phyloP scores from a whole-genome alignment of 2,329 filamentous ascomycete genomes.

The Tolypocladium amazonense region DNA sequence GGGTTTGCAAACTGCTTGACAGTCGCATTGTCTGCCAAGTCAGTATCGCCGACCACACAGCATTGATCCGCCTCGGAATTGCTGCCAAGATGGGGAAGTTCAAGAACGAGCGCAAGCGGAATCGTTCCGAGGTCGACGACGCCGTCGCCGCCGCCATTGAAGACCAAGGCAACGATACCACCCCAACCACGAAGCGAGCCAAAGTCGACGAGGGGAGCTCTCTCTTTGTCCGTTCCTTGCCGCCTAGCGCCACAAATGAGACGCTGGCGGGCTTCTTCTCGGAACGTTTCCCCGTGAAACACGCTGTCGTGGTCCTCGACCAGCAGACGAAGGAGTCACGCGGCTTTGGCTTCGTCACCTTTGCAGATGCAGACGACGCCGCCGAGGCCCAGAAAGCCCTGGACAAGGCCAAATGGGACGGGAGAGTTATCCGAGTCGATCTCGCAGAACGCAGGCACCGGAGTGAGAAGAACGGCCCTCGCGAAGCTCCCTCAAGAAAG shows the following conservation, averaged over 20 bases:
- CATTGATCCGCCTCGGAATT: not conserved
- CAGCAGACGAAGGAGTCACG: slow-evolving; percentile 76
- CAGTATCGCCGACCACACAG: not conserved
- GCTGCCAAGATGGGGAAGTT: slow-evolving; percentile 15
- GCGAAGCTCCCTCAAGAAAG: slow-evolving; percentile 31
- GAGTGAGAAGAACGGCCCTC: slow-evolving; percentile 35
- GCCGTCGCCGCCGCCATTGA: slow-evolving; percentile 16
- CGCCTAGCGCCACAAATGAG: slow-evolving; percentile 68
- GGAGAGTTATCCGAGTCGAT: slow-evolving; percentile 75
- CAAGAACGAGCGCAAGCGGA: slow-evolving; percentile 24
- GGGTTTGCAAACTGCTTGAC: not conserved
- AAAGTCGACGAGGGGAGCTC: slow-evolving; percentile 54
- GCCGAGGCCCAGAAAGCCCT: slow-evolving; percentile 70
- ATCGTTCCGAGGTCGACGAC: slow-evolving; percentile 21
- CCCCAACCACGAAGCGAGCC: slow-evolving; percentile 39
- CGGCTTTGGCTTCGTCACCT: slow-evolving; percentile 94
- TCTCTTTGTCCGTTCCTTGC: slow-evolving; percentile 85
- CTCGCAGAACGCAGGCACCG: slow-evolving; percentile 79
- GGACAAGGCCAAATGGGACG: slow-evolving; percentile 66
- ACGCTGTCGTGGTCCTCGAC: slow-evolving; percentile 86
- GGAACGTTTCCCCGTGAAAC: slow-evolving; percentile 87
- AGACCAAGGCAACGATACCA: slow-evolving; percentile 19
- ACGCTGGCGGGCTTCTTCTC: slow-evolving; percentile 83
- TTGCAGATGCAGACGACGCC: slow-evolving; percentile 88
- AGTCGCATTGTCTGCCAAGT: not conserved